These are phyloP conservation scores for Fusarium torulosum DNA, from an alignment of 2,329 filamentous ascomycete genomes.

Conservation along the genomic window DNA sequence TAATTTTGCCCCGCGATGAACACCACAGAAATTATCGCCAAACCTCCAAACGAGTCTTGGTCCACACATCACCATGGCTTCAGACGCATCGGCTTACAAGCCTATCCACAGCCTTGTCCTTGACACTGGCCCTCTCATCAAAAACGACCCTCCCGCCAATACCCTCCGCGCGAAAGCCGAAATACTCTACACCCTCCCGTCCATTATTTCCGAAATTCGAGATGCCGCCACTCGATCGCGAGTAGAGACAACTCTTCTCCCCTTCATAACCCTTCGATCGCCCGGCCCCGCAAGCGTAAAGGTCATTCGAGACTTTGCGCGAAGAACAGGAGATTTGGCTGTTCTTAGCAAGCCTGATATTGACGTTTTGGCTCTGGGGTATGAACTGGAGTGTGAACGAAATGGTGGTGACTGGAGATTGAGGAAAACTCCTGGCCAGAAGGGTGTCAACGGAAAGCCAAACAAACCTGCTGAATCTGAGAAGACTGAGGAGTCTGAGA, in stretches of 20 bases:
- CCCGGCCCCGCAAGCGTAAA: slow-evolving; percentile 83
- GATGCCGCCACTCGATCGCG: slow-evolving; percentile 84
- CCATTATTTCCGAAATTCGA: slow-evolving; percentile 88
- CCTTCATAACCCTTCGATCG: slow-evolving; percentile 82
- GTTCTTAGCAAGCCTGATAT: slow-evolving; percentile 92
- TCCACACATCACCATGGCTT: slow-evolving; percentile 41
- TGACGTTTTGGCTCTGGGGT: slow-evolving; percentile 88
- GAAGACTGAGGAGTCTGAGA: slow-evolving; percentile 18
- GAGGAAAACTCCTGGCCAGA: slow-evolving; percentile 82
- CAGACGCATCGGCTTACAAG: slow-evolving; percentile 60
- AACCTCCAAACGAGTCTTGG: slow-evolving; percentile 21
- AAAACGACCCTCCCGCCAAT: slow-evolving; percentile 88
- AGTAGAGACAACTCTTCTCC: slow-evolving; percentile 85
- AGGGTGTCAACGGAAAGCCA: slow-evolving; percentile 77
- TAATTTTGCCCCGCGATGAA: slow-evolving; percentile 45
- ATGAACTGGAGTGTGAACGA: slow-evolving; percentile 92
- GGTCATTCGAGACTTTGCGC: slow-evolving; percentile 85
- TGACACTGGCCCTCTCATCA: slow-evolving; percentile 93
- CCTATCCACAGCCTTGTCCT: slow-evolving; percentile 86
- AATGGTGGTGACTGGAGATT: slow-evolving; percentile 92
- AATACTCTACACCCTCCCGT: slow-evolving; percentile 83
- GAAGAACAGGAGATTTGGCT: slow-evolving; percentile 87
- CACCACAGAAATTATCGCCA: slow-evolving; percentile 46
- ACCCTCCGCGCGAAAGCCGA: slow-evolving; percentile 83
- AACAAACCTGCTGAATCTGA: slow-evolving; percentile 38